A percentile compares a stretch with the other conserved stretches of the same genome.
Evolutionary conservation across 768 basidiomycete species (phyloP).

Genomic region (Lactifluus piperatus): DNA sequence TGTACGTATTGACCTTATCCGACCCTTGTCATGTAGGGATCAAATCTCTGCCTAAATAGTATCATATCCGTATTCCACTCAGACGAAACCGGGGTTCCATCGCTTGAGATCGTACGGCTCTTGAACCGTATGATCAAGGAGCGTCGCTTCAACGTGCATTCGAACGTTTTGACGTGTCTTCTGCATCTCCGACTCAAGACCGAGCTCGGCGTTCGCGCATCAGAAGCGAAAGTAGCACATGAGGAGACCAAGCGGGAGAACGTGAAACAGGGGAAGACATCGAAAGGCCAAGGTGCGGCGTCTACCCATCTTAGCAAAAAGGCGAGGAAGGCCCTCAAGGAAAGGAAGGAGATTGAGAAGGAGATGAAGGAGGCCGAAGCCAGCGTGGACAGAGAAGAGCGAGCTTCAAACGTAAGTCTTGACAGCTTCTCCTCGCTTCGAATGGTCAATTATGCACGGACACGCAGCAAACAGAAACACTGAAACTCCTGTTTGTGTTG

Average conservation of each 20-base stretch:
- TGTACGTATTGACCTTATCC: constrained; percentile 14
- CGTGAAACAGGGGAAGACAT: constrained; percentile 35
- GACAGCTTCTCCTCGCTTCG: constrained; percentile 2
- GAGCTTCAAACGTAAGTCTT: constrained; percentile 61
- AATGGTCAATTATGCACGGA: constrained; percentile 6
- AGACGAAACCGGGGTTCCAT: constrained; percentile 72
- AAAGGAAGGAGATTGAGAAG: constrained; percentile 81
- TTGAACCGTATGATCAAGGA: constrained; percentile 96
- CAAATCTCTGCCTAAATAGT: constrained; percentile 76
- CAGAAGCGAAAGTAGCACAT: constrained; percentile 57
- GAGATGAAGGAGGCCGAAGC: constrained; percentile 94
- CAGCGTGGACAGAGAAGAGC: constrained; percentile 87
- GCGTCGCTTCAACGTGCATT: constrained; percentile 80
- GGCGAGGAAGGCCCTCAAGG: constrained; percentile 73
- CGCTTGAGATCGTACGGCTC: constrained; percentile 82
- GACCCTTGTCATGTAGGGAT: constrained; percentile 44
- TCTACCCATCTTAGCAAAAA: constrained; percentile 88
- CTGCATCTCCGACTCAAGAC: constrained; percentile 79
- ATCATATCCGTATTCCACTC: constrained; percentile 74
- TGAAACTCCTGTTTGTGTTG: constrained; percentile 93
- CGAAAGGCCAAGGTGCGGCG: constrained; percentile 29
- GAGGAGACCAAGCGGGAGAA: constrained; percentile 27
- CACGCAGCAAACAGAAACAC: constrained; percentile 90
- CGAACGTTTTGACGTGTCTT: constrained; percentile 79
- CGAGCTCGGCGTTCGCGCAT: constrained; percentile 76